phyloP scores from a whole-genome alignment of 2,329 filamentous ascomycete genomes.

The Sporothrix humicola region DNA sequence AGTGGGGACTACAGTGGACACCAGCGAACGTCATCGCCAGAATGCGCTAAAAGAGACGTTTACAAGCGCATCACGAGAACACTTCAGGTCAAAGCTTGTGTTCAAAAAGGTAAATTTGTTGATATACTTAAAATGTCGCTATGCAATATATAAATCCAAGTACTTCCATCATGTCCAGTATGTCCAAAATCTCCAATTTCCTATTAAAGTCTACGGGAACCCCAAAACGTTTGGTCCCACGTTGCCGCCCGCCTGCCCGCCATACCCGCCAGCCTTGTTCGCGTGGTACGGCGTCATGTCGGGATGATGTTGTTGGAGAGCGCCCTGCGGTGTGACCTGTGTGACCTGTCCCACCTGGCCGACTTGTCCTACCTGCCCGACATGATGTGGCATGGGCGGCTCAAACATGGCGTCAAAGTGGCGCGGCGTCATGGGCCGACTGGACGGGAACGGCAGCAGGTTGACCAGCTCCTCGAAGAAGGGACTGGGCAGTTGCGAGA shows the following conservation, averaged over 20 bases:
- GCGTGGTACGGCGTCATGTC: neutral
- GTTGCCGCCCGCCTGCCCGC: neutral
- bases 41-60: no score
- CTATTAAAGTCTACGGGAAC: neutral
- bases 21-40: no score
- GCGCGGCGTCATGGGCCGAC: neutral
- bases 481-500: neutral
- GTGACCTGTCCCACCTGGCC: neutral
- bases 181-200: neutral
- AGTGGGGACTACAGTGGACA: no score
- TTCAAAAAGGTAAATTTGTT: no score
- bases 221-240: neutral
- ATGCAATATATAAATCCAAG: neutral
- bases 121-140: neutral
- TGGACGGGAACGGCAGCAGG: neutral
- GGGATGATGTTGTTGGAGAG: neutral
- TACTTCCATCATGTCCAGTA: no score
- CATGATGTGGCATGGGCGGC: neutral
- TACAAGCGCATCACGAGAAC: no score
- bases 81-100: no score
- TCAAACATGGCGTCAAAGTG: slow-evolving; percentile 1
- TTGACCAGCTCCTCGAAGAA: neutral
- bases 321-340: neutral
- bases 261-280: neutral
- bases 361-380: neutral